Base-by-base conservation (phyloP, 495 filamentous ascomycete species). In the Tuber indicum region DNA sequence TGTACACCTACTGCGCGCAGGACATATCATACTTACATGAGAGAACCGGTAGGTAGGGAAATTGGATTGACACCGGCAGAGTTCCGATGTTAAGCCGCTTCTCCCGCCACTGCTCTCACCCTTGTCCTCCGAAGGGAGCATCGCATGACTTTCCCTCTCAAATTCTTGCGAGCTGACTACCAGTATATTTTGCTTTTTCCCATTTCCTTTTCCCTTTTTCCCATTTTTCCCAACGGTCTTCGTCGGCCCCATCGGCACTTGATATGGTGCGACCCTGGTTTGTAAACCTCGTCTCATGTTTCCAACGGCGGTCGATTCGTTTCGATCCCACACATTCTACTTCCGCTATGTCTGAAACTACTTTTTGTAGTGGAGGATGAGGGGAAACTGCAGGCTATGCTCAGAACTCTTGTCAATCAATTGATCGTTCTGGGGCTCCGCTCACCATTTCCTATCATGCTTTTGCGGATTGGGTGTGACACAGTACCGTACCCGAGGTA, bases 311-410 rank as follows among this genome's bases (percentile, higher is more conserved):
- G 52, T 32, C 52, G 52, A 62, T 62, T 62, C 52, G 52, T 62
- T 62, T 62, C 52, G 52, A 62, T 62, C 12, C 52, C 52, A 62
- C 16, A 62, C 52, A 62, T 32, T 14, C 52, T 32, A n/a, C 52
- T 32, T 62, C 49, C 52, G 52, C n/a, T 62, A 62, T 62, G 52
- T 32, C 52, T 62, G 52, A 62, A 62, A 62, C 52, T n/a, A 32
- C 6, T 9, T 16, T 16, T n/a, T 62, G 14, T 2, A 62, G n/a
- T 14, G 52, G 52, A 10, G 52, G 52, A 32, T 62, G 52, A 62
- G 52, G n/a, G 52, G 52, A 62, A 62, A 62, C 52, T 62, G 52
- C 52, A 62, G 52, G 52, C 52, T 62, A 62, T 32, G 52, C 52
- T 32, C n/a, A 62, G n/a, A 16, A 32, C 52, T 62, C n/a, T 62